Evolutionary conservation across 352 stramenopile genomes (phyloP).

Genomic region (Phytophthora vignae): DNA sequence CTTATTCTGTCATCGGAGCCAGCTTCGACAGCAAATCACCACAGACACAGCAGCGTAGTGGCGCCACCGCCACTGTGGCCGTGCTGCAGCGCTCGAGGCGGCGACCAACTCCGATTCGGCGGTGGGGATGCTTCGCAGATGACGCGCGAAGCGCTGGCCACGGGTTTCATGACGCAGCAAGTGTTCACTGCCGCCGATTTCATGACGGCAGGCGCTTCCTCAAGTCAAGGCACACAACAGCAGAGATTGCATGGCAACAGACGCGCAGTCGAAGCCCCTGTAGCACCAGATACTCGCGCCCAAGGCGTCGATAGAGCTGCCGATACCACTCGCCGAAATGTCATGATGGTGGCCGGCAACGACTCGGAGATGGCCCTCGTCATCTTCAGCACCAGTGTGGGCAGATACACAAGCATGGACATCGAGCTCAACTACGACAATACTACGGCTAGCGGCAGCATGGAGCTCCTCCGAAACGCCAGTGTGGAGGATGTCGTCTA

Average conservation of each 20-base stretch:
- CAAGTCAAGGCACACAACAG: not conserved
- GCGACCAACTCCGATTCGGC: not conserved
- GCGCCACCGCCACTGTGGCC: too few relatives aligned
- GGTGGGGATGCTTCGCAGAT: not conserved
- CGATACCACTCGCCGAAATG: too few relatives aligned
- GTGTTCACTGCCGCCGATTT: not conserved
- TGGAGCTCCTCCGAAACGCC: too few relatives aligned
- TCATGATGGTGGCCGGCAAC: too few relatives aligned
- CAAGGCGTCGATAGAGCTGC: not conserved
- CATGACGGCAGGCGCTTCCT: not conserved
- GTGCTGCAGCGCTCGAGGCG: not conserved
- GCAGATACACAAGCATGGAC: too few relatives aligned
- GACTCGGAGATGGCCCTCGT: too few relatives aligned
- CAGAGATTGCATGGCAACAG: not conserved
- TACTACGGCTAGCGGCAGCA: too few relatives aligned
- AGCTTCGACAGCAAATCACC: not conserved
- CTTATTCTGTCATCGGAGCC: not conserved
- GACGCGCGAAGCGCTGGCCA: not conserved
- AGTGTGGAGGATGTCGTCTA: not conserved
- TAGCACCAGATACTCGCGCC: not conserved
- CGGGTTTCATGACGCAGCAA: not conserved
- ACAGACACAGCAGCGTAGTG: not conserved
- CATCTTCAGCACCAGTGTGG: too few relatives aligned
- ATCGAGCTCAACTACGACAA: too few relatives aligned
- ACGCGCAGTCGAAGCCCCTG: not conserved